These are phyloP conservation scores for Venturia asperata DNA, from an alignment of 2,329 filamentous ascomycete species.

Conservation along the genomic window DNA sequence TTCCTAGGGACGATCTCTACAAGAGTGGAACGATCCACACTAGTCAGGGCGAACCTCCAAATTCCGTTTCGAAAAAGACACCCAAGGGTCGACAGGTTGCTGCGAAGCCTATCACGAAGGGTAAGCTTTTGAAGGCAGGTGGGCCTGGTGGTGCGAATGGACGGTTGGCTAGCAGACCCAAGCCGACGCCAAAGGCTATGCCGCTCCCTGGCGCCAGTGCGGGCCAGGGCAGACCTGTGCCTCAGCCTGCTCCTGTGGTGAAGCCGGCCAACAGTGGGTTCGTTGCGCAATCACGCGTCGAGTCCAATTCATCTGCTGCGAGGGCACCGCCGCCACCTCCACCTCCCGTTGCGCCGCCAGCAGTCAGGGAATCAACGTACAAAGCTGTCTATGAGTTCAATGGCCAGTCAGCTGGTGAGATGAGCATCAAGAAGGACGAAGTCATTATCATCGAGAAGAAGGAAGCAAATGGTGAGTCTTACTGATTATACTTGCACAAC, in stretches of 20 bases:
- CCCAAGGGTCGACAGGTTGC: slow-evolving; percentile 81
- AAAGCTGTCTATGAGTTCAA: slow-evolving; percentile 90
- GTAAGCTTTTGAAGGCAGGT: slow-evolving; percentile 84
- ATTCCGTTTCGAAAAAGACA: slow-evolving; percentile 73
- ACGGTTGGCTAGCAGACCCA: slow-evolving; percentile 52
- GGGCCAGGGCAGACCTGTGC: background rate
- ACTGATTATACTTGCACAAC: background rate
- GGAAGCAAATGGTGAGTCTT: slow-evolving; percentile 78
- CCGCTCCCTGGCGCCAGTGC: slow-evolving; percentile 26
- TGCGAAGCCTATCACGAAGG: slow-evolving; percentile 83
- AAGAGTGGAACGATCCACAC: slow-evolving; percentile 92
- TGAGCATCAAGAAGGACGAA: slow-evolving; percentile 72
- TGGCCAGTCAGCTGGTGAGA: slow-evolving; percentile 76
- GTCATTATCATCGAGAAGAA: slow-evolving; percentile 87
- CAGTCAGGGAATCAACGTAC: slow-evolving; percentile 65
- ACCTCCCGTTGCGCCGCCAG: slow-evolving; percentile 52
- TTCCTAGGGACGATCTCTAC: slow-evolving; percentile 70
- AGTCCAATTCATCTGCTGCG: slow-evolving; percentile 37
- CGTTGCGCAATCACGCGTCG: slow-evolving; percentile 33
- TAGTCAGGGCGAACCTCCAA: slow-evolving; percentile 72
- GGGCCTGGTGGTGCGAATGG: slow-evolving; percentile 77
- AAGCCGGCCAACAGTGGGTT: slow-evolving; percentile 39
- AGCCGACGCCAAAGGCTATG: slow-evolving; percentile 32
- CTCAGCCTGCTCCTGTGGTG: background rate
- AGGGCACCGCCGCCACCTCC: slow-evolving; percentile 54